Conservation (phyloP, 1,139 yeast species). For the Saccharomycopsis hybrid region DNA sequence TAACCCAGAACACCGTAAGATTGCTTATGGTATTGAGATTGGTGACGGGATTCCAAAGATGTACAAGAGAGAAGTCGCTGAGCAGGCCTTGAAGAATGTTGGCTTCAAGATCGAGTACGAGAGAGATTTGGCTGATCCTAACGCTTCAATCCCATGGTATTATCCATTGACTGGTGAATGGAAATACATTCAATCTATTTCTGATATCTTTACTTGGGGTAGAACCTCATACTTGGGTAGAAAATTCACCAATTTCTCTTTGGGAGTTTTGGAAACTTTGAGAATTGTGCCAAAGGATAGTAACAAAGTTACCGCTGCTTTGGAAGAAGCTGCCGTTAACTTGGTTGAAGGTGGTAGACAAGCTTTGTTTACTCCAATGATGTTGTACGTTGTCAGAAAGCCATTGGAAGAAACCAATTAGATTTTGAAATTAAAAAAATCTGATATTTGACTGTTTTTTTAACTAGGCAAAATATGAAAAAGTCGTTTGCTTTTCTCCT, state of each 20-base stretch:
- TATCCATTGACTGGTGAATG: conserved; percentile 94
- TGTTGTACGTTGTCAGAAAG: conserved; percentile 81
- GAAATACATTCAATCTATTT: conserved; percentile 73
- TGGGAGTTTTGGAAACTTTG: conserved; percentile 71
- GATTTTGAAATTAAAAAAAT: not conserved
- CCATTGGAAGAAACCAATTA: conserved; percentile 35
- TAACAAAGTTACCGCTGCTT: conserved; percentile 79
- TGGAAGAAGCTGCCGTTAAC: conserved; percentile 96
- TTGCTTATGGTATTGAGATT: conserved; percentile 94
- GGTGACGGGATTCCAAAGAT: conserved; percentile 99
- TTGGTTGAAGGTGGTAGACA: conserved; percentile 89
- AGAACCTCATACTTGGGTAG: conserved; percentile 90
- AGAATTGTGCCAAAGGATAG: conserved; percentile 95
- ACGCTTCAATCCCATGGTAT: conserved; percentile 94
- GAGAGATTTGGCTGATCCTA: conserved; percentile 75
- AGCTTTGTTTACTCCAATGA: conserved; percentile 92
- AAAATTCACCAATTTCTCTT: conserved; percentile 71
- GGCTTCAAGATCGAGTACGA: conserved; percentile 79
- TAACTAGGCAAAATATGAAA: too few species aligned
- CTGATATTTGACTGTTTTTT: not conserved
- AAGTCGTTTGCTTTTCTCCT: not conserved
- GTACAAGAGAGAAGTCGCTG: conserved; percentile 82
- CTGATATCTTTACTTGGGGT: conserved; percentile 77
- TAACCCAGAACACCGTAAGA: conserved; percentile 85
- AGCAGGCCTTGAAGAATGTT: conserved; percentile 74